Evolutionary conservation across 2,329 filamentous ascomycete species (phyloP).

Genomic region (Didymella pinodella): DNA sequence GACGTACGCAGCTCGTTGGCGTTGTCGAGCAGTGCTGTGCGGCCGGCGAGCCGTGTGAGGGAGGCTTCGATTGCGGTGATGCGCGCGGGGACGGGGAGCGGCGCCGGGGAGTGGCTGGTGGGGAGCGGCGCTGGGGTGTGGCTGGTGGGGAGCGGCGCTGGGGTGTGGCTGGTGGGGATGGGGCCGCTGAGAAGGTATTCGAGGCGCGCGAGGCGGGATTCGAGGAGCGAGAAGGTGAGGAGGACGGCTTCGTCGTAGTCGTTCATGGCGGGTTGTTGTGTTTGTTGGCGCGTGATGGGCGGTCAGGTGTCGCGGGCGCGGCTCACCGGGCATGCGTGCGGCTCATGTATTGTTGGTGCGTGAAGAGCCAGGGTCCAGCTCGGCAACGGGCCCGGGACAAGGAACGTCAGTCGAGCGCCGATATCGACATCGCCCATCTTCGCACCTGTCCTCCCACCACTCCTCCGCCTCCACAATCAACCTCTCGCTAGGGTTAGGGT

Average conservation of each 20-base stretch:
- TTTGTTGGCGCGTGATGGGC: neutral
- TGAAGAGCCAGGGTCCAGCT: neutral
- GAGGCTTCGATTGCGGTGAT: conserved; percentile 50
- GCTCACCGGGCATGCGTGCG: no score
- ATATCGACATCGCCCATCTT: conserved; percentile 1
- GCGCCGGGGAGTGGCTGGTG: conserved; percentile 29
- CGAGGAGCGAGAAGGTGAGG: conserved; percentile 55
- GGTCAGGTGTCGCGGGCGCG: neutral
- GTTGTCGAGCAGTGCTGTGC: conserved; percentile 51
- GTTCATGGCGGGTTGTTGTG: conserved; percentile 37
- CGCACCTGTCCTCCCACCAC: no score
- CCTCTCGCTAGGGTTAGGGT: no score
- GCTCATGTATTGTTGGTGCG: conserved; percentile 1
- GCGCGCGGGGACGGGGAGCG: conserved; percentile 44
- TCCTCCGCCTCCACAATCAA: no score
- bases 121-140: conserved; percentile 32
- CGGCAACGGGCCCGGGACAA: neutral
- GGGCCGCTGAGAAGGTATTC: conserved; percentile 54
- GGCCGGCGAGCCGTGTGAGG: conserved; percentile 51
- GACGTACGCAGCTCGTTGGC: conserved; percentile 50
- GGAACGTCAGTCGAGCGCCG: conserved; percentile 24
- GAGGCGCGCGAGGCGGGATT: conserved; percentile 55
- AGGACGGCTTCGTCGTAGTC: conserved; percentile 51
- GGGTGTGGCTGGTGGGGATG: conserved; percentile 9
- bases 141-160: neutral